Percentiles rank a stretch among this genome's conserved stretches.
Conservation (phyloP, 2,329 filamentous ascomycete genomes). For the Akanthomyces uredinophilus region DNA sequence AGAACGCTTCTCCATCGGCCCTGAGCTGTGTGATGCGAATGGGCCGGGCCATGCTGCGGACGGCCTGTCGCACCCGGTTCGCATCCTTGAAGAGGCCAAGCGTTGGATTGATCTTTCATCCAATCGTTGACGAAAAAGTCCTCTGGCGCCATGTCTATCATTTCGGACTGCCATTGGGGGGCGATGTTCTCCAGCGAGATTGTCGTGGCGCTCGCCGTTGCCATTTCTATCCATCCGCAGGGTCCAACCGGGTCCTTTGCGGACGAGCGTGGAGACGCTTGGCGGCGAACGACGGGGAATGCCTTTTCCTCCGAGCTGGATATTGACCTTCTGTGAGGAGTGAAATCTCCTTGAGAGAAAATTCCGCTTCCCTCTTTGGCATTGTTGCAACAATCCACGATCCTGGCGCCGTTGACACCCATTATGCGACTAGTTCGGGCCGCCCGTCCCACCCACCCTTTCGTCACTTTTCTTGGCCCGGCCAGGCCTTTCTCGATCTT, state of each 20-base stretch:
- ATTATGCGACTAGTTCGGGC: conserved; percentile 6
- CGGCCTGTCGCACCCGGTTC: conserved; percentile 3
- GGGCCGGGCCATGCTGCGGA: background rate
- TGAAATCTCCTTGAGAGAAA: background rate
- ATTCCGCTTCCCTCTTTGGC: background rate
- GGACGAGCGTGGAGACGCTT: background rate
- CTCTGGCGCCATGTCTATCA: background rate
- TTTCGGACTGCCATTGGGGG: background rate
- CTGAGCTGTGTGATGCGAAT: background rate
- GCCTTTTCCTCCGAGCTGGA: background rate
- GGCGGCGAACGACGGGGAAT: background rate
- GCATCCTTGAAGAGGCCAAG: background rate
- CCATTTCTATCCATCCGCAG: conserved; percentile 4
- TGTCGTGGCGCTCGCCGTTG: background rate
- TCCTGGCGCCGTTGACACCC: background rate
- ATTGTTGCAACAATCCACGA: background rate
- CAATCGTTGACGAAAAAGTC: background rate
- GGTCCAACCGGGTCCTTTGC: background rate
- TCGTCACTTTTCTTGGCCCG: background rate
- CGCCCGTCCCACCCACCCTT: conserved; percentile 11
- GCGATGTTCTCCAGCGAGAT: background rate
- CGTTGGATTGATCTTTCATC: background rate
- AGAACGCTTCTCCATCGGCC: background rate
- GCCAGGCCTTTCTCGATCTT: conserved; percentile 7
- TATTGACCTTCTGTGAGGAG: background rate